phyloP scores from a whole-genome alignment of 139 green algal genomes.

The Pedinophyceae sp. region DNA sequence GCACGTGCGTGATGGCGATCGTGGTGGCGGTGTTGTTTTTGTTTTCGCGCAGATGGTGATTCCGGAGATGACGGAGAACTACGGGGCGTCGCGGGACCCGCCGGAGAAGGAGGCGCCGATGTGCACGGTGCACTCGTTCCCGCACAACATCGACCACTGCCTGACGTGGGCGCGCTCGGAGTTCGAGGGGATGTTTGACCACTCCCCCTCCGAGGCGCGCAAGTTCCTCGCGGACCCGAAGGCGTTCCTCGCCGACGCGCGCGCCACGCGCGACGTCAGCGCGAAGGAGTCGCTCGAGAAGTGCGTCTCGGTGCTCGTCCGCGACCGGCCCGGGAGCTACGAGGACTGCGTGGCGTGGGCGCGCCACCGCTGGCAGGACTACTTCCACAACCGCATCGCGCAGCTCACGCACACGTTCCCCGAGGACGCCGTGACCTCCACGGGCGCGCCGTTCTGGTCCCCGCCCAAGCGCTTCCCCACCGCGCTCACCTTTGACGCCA shows the following conservation, averaged over 20 bases:
- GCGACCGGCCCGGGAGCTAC: constrained; percentile 39
- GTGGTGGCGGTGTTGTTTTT: too few relatives aligned
- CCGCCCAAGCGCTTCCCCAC: constrained; percentile 92
- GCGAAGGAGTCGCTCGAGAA: constrained; percentile 70
- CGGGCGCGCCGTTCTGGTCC: constrained; percentile 84
- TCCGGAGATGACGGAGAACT: constrained; percentile 91
- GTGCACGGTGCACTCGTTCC: constrained; percentile 98
- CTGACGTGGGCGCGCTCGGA: constrained; percentile 47
- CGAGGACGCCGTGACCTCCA: constrained; percentile 81
- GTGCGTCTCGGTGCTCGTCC: constrained; percentile 65
- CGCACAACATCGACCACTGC: constrained; percentile 94
- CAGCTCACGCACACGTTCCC: constrained; percentile 93
- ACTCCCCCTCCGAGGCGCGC: constrained; percentile 72
- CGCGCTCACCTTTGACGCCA: constrained; percentile 53
- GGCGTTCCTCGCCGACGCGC: constrained; percentile 43
- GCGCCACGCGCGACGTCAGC: constrained; percentile 35
- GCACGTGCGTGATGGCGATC: too few relatives aligned
- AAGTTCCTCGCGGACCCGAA: constrained; percentile 64
- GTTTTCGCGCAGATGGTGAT: constrained; percentile 67
- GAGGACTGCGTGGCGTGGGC: constrained; percentile 80
- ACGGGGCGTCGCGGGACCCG: constrained; percentile 73
- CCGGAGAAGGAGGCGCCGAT: constrained; percentile 94
- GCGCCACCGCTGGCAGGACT: constrained; percentile 48
- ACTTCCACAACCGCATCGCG: constrained; percentile 77
- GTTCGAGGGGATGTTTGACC: constrained; percentile 94